A percentile compares a stretch with the other conserved stretches of the same genome.
phyloP scores from a whole-genome alignment of 1,284 basidiomycete genomes.

The Microbotryum saponariae region DNA sequence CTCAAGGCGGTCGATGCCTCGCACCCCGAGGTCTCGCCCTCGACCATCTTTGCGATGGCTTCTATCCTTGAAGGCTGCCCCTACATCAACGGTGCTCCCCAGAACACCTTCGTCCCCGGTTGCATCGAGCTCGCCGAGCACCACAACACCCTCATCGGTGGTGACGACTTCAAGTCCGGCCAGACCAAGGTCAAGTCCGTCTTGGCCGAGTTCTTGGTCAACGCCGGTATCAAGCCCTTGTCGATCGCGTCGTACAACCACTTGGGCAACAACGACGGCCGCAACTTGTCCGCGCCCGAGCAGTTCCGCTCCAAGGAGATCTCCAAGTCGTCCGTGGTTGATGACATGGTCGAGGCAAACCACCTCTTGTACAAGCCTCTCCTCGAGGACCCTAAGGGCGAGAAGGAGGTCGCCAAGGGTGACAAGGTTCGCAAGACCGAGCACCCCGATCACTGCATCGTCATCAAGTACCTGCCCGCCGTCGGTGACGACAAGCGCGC shows the following conservation, averaged over 20 bases:
- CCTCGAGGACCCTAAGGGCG: constrained; percentile 40
- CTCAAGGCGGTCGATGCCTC: constrained; percentile 73
- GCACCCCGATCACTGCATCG: constrained; percentile 91
- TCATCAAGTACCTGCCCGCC: constrained; percentile 55
- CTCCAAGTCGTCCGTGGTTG: constrained; percentile 71
- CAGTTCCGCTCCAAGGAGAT: constrained; percentile 96
- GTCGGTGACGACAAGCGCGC: constrained; percentile 96
- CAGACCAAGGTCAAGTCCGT: constrained; percentile 50
- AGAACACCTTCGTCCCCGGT: constrained; percentile 98
- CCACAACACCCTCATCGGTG: constrained; percentile 85
- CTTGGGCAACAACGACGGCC: constrained; percentile 93
- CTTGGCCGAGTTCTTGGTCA: constrained; percentile 97
- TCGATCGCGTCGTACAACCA: constrained; percentile 98
- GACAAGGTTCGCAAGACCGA: constrained; percentile 57
- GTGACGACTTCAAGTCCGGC: constrained; percentile 84
- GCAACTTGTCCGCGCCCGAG: constrained; percentile 70
- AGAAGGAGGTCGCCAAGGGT: constrained; percentile 36
- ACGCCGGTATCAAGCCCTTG: constrained; percentile 96
- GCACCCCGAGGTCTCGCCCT: constrained; percentile 89
- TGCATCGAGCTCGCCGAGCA: constrained; percentile 87
- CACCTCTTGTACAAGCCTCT: constrained; percentile 77
- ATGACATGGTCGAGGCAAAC: constrained; percentile 94
- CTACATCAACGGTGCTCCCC: constrained; percentile 95
- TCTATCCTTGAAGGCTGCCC: constrained; percentile 90
- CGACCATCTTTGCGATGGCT: constrained; percentile 90